Conservation (phyloP, 1,284 basidiomycete genomes). For the Leccinum olivaceoglutinosum region DNA sequence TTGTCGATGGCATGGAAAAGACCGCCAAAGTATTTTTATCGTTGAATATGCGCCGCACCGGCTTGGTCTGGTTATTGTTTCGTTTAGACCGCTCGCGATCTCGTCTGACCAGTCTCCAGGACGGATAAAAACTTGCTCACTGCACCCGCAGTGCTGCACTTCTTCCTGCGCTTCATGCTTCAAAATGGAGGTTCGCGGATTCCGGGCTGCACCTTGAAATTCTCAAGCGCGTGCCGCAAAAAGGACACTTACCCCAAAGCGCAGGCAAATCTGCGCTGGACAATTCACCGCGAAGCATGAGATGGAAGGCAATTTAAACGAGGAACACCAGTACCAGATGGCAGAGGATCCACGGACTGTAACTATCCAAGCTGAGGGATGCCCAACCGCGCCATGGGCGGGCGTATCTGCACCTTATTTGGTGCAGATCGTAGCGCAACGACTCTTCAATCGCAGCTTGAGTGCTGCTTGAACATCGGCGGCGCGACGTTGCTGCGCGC, state of each 20-base stretch:
- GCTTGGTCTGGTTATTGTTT: constrained; percentile 38
- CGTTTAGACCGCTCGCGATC: neutral
- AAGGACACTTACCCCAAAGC: constrained; percentile 37
- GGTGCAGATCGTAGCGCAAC: too few species aligned
- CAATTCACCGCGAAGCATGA: constrained; percentile 28
- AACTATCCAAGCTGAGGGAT: too few species aligned
- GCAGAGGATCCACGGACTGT: constrained; percentile 12
- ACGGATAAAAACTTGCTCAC: constrained; percentile 25
- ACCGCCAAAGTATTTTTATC: constrained; percentile 46
- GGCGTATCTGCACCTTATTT: too few species aligned
- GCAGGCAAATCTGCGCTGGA: constrained; percentile 37
- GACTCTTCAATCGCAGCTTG: too few species aligned
- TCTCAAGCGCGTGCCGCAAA: constrained; percentile 31
- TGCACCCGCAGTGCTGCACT: constrained; percentile 41
- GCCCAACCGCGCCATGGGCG: too few species aligned
- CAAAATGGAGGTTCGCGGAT: constrained; percentile 35
- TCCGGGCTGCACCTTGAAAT: constrained; percentile 18
- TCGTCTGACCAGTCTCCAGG: constrained; percentile 18
- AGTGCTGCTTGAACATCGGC: too few species aligned
- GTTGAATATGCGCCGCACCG: constrained; percentile 41
- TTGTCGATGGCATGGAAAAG: constrained; percentile 42
- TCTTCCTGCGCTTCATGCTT: constrained; percentile 45
- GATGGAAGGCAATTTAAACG: constrained; percentile 27
- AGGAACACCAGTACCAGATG: constrained; percentile 1
- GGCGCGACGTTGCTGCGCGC: too few species aligned